phyloP scores from a whole-genome alignment of 2,329 filamentous ascomycete genomes.

The Phoma herbarum region DNA sequence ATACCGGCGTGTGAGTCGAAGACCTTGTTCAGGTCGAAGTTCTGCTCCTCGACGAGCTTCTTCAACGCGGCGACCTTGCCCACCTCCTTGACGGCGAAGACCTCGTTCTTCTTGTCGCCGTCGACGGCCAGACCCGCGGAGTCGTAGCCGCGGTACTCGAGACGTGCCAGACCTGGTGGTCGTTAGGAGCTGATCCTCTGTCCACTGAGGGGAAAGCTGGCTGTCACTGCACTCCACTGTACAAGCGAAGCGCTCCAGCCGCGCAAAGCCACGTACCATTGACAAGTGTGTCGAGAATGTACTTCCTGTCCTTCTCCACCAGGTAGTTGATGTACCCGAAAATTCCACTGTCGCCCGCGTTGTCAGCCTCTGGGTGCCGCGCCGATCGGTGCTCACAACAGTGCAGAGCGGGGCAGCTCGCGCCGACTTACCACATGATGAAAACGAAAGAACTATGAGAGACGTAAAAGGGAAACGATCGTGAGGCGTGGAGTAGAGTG shows the following conservation, averaged over 20 bases:
- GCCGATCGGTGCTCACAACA: constrained; percentile 10
- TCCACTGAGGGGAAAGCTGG: constrained; percentile 14
- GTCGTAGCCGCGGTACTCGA: constrained; percentile 99
- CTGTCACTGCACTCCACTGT: constrained; percentile 3
- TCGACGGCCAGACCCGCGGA: constrained; percentile 95
- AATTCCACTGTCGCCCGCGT: constrained; percentile 73
- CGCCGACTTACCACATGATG: constrained; percentile 51
- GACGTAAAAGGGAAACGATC: constrained; percentile 40
- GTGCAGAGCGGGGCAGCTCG: constrained; percentile 31
- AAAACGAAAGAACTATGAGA: constrained; percentile 38
- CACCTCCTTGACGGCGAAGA: constrained; percentile 97
- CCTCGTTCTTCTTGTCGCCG: constrained; percentile 98
- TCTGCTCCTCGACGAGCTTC: constrained; percentile 84
- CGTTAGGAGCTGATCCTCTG: constrained; percentile 34
- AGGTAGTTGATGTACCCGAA: constrained; percentile 99
- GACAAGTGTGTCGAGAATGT: constrained; percentile 93
- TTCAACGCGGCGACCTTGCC: constrained; percentile 98
- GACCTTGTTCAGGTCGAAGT: constrained; percentile 86
- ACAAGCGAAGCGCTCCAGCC: neutral
- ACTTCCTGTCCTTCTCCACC: constrained; percentile 97
- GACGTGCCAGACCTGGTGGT: constrained; percentile 80
- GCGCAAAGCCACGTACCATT: constrained; percentile 74
- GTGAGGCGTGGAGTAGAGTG: constrained; percentile 32
- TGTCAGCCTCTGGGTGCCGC: constrained; percentile 30
- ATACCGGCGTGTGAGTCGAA: constrained; percentile 99